phyloP scores from a whole-genome alignment of 2,329 filamentous ascomycete species.

The Karstenula rhodostoma region DNA sequence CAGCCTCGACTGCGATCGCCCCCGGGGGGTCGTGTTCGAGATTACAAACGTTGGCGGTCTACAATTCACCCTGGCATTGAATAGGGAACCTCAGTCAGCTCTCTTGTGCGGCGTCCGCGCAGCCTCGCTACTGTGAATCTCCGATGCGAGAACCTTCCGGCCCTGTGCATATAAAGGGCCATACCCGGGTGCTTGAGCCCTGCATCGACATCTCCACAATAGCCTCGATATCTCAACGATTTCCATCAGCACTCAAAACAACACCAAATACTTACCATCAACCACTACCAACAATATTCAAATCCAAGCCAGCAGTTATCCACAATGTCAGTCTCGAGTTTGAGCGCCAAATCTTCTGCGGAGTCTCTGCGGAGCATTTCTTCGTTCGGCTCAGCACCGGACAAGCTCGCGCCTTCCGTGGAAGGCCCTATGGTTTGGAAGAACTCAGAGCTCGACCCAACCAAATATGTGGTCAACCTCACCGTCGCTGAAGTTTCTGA shows the following conservation, averaged over 20 bases:
- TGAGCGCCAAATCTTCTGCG: constrained; percentile 41
- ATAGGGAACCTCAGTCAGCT: constrained; percentile 35
- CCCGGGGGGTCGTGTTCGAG: constrained; percentile 24
- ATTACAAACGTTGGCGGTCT: constrained; percentile 7
- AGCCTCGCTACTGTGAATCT: not conserved
- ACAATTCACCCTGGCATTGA: constrained; percentile 12
- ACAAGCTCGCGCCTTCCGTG: constrained; percentile 40
- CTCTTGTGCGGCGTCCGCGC: constrained; percentile 4
- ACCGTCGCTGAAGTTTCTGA: constrained; percentile 34
- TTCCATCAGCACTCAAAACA: not conserved
- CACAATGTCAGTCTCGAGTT: constrained; percentile 33
- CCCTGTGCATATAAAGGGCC: constrained; percentile 12
- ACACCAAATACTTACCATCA: constrained; percentile 1
- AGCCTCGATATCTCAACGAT: not conserved
- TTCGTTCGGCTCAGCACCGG: constrained; percentile 36
- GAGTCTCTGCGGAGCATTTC: constrained; percentile 42
- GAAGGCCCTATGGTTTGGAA: constrained; percentile 46
- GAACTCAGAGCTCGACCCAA: constrained; percentile 34
- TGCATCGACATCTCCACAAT: constrained; percentile 2
- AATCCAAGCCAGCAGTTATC: not conserved
- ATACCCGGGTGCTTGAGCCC: constrained; percentile 1
- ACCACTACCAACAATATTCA: not conserved
- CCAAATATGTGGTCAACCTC: constrained; percentile 40
- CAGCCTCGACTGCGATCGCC: constrained; percentile 30
- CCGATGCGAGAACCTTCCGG: constrained; percentile 1